Evolutionary conservation across 441 rosid genomes (phyloP).

Genomic region (Populus hybrid): DNA sequence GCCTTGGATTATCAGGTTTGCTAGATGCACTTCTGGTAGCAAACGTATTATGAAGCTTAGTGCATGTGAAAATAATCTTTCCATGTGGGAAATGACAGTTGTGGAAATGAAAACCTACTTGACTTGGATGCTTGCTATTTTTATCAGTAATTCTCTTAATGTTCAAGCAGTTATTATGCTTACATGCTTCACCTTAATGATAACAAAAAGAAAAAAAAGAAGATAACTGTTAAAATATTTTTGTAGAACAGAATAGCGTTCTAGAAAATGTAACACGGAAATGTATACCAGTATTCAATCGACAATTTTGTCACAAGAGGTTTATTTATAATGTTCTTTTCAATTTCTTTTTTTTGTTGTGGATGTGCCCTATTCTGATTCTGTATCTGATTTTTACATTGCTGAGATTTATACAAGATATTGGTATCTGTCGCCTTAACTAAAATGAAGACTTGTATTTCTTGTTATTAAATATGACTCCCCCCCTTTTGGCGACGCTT

Average conservation of each 20-base stretch:
- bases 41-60: neutral
- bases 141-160: neutral
- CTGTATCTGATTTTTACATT: neutral
- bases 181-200: neutral
- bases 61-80: neutral
- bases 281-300: neutral
- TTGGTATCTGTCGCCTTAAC: no score
- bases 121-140: neutral
- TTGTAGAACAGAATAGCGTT: neutral
- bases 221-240: neutral
- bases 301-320: neutral
- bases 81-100: neutral
- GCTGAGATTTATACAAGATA: no score
- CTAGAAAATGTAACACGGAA: neutral
- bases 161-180: neutral
- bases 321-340: neutral
- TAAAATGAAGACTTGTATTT: neutral
- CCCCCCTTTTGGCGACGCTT: conserved; percentile 6
- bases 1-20: conserved; percentile 63
- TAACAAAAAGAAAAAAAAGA: neutral
- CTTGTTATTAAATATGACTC: neutral
- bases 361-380: neutral
- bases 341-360: neutral
- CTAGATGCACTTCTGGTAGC: conserved; percentile 7
- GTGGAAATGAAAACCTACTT: neutral